Base-by-base conservation (phyloP, 2,329 filamentous ascomycete species). In the Fonsecaea erecta region DNA sequence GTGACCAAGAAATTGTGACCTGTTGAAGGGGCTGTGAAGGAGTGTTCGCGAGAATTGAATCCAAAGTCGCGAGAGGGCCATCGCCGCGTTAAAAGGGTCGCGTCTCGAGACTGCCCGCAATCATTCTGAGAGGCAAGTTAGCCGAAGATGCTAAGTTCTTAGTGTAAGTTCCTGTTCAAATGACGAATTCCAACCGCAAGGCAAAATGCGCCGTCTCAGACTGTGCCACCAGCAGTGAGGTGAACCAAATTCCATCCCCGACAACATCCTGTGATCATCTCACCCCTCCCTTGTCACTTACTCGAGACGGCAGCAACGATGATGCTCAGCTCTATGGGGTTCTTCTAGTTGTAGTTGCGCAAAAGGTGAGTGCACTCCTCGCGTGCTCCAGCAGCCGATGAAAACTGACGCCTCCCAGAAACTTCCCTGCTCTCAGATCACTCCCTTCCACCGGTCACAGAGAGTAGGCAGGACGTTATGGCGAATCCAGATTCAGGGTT, bases 401-500 rank as follows among this genome's bases (percentile, higher is more conserved):
- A 35, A 53, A 24, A 48, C 56, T 66, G 60, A 66, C 52, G 18
- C 28, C 34, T 18, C 28, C 57, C 43, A 61, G 46, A n/a, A 16
- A 28, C 26, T 34, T 40, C 21, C 32, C 57, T 35, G 53, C 24
- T 48, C 34, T 28, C 24, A 40, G 48, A 32, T 53, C 51, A 30
- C 35, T 58, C 21, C 34, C 34, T 56, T 53, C 18, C 30, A 37
- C 51, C 35, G 7, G 30, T 18, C 18, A 40, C 32, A 61, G 48
- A 43, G 48, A 32, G 43, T 30, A 32, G 40, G 26, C 40, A 32
- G 54, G 43, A 46, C 63, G 30, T 5, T 14, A 68, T 68, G 66
- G 63, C 56, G 8, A 64, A 46, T 43, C 52, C 63, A 52, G 60
- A 59, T 54, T 56, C 52, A n/a, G 60, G 61, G 32, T 11, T n/a